Conservation (phyloP, 768 basidiomycete genomes). For the Fomitopsis pulvina region DNA sequence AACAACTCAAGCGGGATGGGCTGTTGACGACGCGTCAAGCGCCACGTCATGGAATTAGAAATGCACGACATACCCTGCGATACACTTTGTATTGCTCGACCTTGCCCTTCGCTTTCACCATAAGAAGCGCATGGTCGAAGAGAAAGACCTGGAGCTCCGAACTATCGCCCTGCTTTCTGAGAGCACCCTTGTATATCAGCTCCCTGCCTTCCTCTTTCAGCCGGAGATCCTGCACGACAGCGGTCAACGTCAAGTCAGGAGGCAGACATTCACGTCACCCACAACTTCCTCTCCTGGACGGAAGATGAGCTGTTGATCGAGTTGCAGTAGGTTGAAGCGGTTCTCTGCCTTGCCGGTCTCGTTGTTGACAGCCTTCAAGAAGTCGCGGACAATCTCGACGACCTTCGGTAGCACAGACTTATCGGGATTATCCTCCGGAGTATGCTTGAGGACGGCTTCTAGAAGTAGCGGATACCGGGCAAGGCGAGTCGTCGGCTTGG, state of each 20-base stretch:
- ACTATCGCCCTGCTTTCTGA: conserved; percentile 80
- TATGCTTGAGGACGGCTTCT: conserved; percentile 89
- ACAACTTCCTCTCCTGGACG: conserved; percentile 88
- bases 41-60: not conserved
- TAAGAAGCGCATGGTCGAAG: conserved; percentile 93
- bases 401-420: conserved; percentile 72
- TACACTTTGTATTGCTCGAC: conserved; percentile 92
- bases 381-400: conserved; percentile 69
- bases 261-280: conserved; percentile 24
- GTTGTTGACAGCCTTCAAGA: conserved; percentile 82
- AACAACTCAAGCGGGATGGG: conserved; percentile 95
- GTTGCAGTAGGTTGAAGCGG: conserved; percentile 88
- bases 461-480: conserved; percentile 94
- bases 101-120: conserved; percentile 91
- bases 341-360: conserved; percentile 97
- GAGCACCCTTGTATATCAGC: conserved; percentile 82
- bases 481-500: conserved; percentile 95
- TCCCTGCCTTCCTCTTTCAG: conserved; percentile 85
- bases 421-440: conserved; percentile 85
- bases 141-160: conserved; percentile 92
- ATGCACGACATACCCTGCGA: conserved; percentile 59
- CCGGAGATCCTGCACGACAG: conserved; percentile 62
- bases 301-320: conserved; percentile 88
- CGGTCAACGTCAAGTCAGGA: not conserved
- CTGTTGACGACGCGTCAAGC: conserved; percentile 32